Conservation (phyloP, 2,329 filamentous ascomycete species). For the Scortechinia acanthostroma region DNA sequence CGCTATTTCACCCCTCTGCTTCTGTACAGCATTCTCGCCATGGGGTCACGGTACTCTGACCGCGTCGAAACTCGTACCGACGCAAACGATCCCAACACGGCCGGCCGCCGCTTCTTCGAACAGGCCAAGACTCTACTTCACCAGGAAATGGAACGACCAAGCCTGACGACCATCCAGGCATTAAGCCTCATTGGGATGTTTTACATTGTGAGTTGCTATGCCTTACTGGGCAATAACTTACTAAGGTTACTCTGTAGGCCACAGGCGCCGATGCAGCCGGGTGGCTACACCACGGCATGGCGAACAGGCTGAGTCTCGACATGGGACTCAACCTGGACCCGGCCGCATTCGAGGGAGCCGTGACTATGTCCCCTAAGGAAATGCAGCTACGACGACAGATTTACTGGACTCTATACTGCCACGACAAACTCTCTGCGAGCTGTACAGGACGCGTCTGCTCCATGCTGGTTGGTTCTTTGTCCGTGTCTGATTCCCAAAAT, state of each 20-base stretch:
- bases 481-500: no score
- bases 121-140: conserved; percentile 11
- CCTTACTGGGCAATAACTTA: rapidly evolving
- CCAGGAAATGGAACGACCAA: conserved; percentile 12
- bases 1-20: conserved; percentile 11
- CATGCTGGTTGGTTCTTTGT: conserved; percentile 21
- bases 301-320: conserved; percentile 20
- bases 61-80: conserved; percentile 9
- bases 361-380: conserved; percentile 13
- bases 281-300: conserved; percentile 27
- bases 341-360: conserved; percentile 12
- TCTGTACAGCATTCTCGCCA: conserved; percentile 10
- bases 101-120: conserved; percentile 9
- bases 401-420: conserved; percentile 24
- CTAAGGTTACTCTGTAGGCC: conserved; percentile 11
- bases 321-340: conserved; percentile 26
- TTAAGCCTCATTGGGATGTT: conserved; percentile 13
- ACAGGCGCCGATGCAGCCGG: conserved; percentile 22
- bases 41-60: conserved; percentile 12
- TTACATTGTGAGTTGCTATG: conserved; percentile 13
- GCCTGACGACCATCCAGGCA: conserved; percentile 12
- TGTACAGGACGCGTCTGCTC: conserved; percentile 24
- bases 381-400: conserved; percentile 20
- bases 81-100: conserved; percentile 9
- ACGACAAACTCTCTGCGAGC: conserved; percentile 21